Percentiles rank a stretch among this genome's conserved stretches.
phyloP scores from a whole-genome alignment of 495 filamentous ascomycete species.

The Aspergillus haitiensis region DNA sequence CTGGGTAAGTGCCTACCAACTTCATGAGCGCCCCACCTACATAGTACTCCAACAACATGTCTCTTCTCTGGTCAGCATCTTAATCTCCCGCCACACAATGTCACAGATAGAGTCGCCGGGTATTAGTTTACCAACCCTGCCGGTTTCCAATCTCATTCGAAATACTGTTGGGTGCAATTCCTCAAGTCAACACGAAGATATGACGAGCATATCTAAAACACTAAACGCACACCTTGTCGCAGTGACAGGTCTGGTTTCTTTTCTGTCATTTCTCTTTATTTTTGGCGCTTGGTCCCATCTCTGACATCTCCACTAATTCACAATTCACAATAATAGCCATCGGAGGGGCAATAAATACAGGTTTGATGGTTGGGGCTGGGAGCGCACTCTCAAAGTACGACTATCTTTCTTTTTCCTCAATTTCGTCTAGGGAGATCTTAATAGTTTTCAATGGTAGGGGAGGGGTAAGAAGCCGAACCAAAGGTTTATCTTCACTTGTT shows the following conservation, averaged over 20 bases:
- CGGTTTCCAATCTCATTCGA: neutral
- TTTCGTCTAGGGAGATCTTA: neutral
- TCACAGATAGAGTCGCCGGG: neutral
- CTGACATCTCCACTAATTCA: neutral
- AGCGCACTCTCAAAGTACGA: conserved; percentile 61
- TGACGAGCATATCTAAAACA: no score
- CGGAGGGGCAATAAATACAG: conserved; percentile 79
- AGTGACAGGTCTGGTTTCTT: conserved; percentile 7
- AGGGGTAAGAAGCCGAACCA: conserved; percentile 29
- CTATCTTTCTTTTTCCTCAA: neutral
- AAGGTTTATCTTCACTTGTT: neutral
- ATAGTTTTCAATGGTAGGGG: conserved; percentile 25
- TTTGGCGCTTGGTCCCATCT: no score
- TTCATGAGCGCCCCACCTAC: no score
- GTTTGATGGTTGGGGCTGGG: conserved; percentile 62
- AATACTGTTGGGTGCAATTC: neutral
- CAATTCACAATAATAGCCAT: conserved; percentile 55
- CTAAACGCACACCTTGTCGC: no score
- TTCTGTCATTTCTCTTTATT: conserved; percentile 5
- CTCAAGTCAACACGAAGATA: neutral
- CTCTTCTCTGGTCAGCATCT: no score
- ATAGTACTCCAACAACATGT: no score
- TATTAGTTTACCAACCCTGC: neutral
- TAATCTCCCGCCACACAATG: conserved; percentile 1
- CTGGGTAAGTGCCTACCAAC: no score